A percentile compares a stretch with the other conserved stretches of the same genome.
These are phyloP conservation scores for Xylaria castorea DNA, from an alignment of 495 filamentous ascomycete genomes.

Conservation along the genomic window DNA sequence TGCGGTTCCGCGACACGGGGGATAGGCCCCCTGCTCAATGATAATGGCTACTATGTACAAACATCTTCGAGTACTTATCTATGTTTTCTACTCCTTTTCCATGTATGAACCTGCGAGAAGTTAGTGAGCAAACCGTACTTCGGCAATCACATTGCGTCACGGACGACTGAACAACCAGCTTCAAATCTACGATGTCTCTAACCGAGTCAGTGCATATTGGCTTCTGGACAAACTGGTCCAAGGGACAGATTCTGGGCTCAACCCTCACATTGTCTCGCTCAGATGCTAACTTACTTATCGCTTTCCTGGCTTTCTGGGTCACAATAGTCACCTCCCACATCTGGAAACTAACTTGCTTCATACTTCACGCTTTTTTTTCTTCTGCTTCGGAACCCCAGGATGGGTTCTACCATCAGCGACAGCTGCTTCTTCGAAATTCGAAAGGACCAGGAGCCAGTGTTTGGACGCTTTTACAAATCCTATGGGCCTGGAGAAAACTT, in stretches of 20 bases:
- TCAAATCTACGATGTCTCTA: not conserved
- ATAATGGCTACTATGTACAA: not conserved
- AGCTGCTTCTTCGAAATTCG: not conserved
- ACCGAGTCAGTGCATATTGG: not conserved
- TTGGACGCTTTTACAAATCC: not conserved
- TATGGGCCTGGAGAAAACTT: conserved; percentile 1
- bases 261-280: not conserved
- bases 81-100: not conserved
- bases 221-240: not conserved
- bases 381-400: not conserved
- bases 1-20: not conserved
- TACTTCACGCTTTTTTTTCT: not conserved
- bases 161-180: not conserved
- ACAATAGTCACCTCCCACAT: not conserved
- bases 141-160: not conserved
- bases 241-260: not conserved
- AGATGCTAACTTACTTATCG: not conserved
- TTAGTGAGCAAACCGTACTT: not conserved
- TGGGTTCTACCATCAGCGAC: not conserved
- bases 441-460: not conserved
- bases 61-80: not conserved
- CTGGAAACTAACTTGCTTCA: not conserved
- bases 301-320: not conserved
- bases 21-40: not conserved
- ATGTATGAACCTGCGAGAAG: not conserved